Evolutionary conservation across 2,329 filamentous ascomycete species (phyloP).

Genomic region (Aulographum hederae): DNA sequence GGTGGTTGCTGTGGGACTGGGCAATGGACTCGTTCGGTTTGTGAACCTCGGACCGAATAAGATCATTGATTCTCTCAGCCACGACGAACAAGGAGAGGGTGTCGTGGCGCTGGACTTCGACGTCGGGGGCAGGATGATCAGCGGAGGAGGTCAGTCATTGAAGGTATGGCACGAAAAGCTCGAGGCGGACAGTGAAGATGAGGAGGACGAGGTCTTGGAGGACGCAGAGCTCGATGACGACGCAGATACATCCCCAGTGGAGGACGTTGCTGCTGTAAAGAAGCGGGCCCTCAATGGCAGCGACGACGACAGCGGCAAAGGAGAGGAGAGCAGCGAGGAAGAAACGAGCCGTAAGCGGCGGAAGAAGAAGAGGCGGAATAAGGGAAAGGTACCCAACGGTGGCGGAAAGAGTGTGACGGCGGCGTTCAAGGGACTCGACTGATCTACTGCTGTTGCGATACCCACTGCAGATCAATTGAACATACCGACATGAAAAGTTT

Average conservation of each 20-base stretch:
- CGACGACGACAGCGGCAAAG: constrained; percentile 29
- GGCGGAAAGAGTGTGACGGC: constrained; percentile 6
- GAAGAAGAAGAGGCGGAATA: constrained; percentile 18
- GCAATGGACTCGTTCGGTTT: constrained; percentile 58
- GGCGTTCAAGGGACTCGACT: constrained; percentile 14
- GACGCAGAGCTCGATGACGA: constrained; percentile 18
- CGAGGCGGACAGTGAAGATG: constrained; percentile 26
- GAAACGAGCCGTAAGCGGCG: constrained; percentile 21
- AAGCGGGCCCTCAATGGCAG: constrained; percentile 13
- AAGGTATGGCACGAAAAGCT: constrained; percentile 76
- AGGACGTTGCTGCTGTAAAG: background rate
- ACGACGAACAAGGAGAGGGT: constrained; percentile 77
- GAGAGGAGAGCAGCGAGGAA: constrained; percentile 26
- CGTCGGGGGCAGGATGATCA: constrained; percentile 70
- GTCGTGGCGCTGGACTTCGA: constrained; percentile 74
- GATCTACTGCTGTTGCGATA: too few relatives aligned
- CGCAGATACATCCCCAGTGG: too few relatives aligned
- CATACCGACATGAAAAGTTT: too few relatives aligned
- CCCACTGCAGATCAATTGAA: too few relatives aligned
- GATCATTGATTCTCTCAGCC: constrained; percentile 47
- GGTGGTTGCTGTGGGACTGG: constrained; percentile 62
- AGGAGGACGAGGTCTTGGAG: constrained; percentile 27
- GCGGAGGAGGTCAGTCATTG: constrained; percentile 65
- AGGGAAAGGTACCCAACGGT: constrained; percentile 13
- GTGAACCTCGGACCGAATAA: constrained; percentile 59